These are phyloP conservation scores for Lipomyces orientalis DNA, from an alignment of 805 yeast genomes.

Conservation along the genomic window DNA sequence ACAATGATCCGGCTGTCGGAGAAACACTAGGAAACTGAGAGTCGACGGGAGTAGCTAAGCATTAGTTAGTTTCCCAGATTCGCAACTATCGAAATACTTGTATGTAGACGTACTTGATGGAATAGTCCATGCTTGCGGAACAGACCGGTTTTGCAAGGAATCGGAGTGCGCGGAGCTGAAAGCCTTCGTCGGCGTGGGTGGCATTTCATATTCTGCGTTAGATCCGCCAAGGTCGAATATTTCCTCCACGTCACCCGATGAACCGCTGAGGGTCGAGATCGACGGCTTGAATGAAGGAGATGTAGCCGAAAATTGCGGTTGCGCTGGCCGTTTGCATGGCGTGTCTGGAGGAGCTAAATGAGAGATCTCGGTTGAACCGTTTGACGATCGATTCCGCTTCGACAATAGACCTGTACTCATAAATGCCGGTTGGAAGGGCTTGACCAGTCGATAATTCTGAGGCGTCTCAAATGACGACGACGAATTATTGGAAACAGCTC, in stretches of 20 bases:
- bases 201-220: slow-evolving; percentile 40
- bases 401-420: slow-evolving; percentile 73
- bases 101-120: slow-evolving; percentile 5
- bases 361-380: slow-evolving; percentile 38
- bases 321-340: slow-evolving; percentile 59
- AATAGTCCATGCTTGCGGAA: slow-evolving; percentile 22
- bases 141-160: slow-evolving; percentile 8
- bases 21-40: slow-evolving; percentile 6
- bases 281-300: slow-evolving; percentile 33
- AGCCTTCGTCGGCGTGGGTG: slow-evolving; percentile 54
- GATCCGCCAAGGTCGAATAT: slow-evolving; percentile 12
- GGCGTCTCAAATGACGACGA: slow-evolving; percentile 51
- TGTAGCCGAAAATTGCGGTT: slow-evolving; percentile 29
- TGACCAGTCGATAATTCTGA: slow-evolving; percentile 68
- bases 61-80: background rate
- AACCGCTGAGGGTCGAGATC: background rate
- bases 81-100: background rate
- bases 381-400: slow-evolving; percentile 57
- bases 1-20: slow-evolving; percentile 22
- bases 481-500: slow-evolving; percentile 5
- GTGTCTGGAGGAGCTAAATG: slow-evolving; percentile 62
- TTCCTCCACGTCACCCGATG: slow-evolving; percentile 19
- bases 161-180: slow-evolving; percentile 17
- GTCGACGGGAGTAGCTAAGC: slow-evolving; percentile 21
- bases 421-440: slow-evolving; percentile 86